Base-by-base conservation (phyloP, 148 eudicot species). In the Vaccinium darrowii region DNA sequence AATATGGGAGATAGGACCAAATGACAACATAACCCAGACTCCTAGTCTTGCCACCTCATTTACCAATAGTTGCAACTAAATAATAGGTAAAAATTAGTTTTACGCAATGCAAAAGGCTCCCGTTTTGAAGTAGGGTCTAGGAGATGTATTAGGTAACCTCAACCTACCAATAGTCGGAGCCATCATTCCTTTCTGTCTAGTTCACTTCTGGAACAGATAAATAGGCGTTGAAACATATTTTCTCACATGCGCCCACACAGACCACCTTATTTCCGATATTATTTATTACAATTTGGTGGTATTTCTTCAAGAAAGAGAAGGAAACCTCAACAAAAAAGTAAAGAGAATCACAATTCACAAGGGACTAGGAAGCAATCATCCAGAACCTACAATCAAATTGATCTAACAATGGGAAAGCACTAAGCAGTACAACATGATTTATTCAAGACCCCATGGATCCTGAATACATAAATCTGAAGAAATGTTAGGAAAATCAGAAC, bases 141-240 rank as follows among this genome's bases (percentile, higher is more conserved):
- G 23, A 15, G 50, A 76, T 8, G 56, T 3, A 5, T 10, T 10
- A 47, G 51, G 27, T n/a, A 9, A 76, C 56, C 16, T 49, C 43
- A 65, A 23, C 15, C 53, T 1, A 47, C 15, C 56, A 1, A 27
- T 30, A 33, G 25, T 19, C 3, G 2, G 23, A 49, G 57, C 30
- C 27, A 10, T 51, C 56, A 9, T 27, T 76, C 56, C 57, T 76
- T 76, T 50, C 80, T 76, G 57, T 76, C 56, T 47, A 4, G 56
- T 52, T 52, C 80, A 76, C 23, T 23, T n/a, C 80, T 50, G 33
- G 57, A 49, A n/a, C 80, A 76, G 57, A 21, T 76, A 76, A n/a
- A 50, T 12, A 75, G 51, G 47, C 10, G 10, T 76, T n/a, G 9
- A 39, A 67, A 76, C 79, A 76, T 21, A 36, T 27, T 76, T 49